Base-by-base conservation (phyloP, 2,329 filamentous ascomycete species). In the Fonsecaea multimorphosa region DNA sequence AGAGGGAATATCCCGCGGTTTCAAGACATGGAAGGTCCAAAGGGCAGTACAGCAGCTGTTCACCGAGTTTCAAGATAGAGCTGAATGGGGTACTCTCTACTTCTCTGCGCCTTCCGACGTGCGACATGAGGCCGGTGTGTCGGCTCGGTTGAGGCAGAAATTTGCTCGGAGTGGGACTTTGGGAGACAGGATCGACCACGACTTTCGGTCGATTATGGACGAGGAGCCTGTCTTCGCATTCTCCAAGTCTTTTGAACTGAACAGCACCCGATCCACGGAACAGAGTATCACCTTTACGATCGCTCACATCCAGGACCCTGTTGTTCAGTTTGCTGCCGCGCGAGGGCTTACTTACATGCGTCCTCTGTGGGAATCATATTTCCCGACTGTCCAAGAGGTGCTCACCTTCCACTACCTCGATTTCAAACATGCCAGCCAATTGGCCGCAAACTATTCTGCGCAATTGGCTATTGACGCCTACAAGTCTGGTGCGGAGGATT, bases 211-310 rank as follows among this genome's bases (percentile, higher is more conserved):
- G 6, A 90, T 93, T 68, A 89, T 90, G 82, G 89, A 93, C 58
- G 84, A 91, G 32, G 90, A 94, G 75, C 92, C 92, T 0, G 88
- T 93, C 2, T 94, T 95, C 78, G 91, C 91, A 0, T 95, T 93
- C 75, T 83, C 87, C 14, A 89, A 89, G 72, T 82, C 83, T 4
- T 89, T 91, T 76, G 79, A 80, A 16, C 78, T 89, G 4, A 79
- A 85, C 31, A 61, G 76, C 1, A 73, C 80, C 54, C 66, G 68
- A 2, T 62, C 70, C 2, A 67, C 61, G 70, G 8, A 74, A 73
- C 53, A 73, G 65, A 82, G 80, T n/a, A 84, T 89, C 5, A 81
- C 89, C 1, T 95, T 95, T 76, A 93, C 91, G 0, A 85, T 95
- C 71, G 87, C 90, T 2, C 86, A 93, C 66, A 86, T 91, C 31